Evolutionary conservation across 163 green algal genomes (phyloP).

Genomic region (Scenedesmus sp.): DNA sequence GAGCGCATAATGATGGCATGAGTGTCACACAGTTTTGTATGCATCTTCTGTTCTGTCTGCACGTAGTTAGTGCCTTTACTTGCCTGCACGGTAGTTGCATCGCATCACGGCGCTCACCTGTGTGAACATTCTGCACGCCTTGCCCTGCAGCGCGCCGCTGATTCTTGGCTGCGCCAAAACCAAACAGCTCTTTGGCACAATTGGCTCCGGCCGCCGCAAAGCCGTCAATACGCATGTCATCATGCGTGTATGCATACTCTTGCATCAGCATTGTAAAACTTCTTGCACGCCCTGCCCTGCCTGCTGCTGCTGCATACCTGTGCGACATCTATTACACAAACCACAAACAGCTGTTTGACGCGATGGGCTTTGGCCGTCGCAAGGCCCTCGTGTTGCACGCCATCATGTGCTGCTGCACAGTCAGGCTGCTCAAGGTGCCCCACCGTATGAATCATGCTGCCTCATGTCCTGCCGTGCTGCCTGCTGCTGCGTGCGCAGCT

Average conservation of each 20-base stretch:
- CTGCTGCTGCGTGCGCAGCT: constrained; percentile 62
- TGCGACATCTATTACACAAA: not conserved
- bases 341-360: constrained; percentile 73
- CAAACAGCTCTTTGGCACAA: not conserved
- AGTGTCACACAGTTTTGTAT: not conserved
- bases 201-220: no score
- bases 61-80: no score
- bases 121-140: no score
- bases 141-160: no score
- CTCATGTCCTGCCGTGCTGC: not conserved
- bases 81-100: no score
- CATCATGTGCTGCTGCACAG: constrained; percentile 63
- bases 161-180: not conserved
- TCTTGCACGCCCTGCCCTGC: not conserved
- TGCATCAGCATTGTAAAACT: no score
- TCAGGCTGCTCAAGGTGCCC: no score
- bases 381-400: constrained; percentile 75
- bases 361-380: constrained; percentile 62
- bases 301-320: not conserved
- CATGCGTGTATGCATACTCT: not conserved
- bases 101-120: no score
- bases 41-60: no score
- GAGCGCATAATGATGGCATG: not conserved
- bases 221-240: not conserved
- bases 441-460: no score